Conservation (phyloP, 1,139 yeast genomes). For the Kodamaea derodonti region DNA sequence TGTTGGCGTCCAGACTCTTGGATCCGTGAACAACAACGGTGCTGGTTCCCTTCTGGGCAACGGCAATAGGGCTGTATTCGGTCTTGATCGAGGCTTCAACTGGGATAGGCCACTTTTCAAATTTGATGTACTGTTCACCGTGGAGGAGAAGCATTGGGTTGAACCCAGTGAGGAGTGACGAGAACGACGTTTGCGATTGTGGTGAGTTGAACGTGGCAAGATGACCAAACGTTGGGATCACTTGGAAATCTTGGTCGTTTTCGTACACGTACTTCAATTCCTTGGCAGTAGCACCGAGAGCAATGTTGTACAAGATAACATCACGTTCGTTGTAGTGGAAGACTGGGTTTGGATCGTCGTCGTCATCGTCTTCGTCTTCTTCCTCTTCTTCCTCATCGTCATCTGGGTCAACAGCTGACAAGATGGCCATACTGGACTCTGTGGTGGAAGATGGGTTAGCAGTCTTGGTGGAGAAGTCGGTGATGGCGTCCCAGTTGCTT, state of each 20-base stretch:
- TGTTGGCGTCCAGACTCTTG: conserved; percentile 62
- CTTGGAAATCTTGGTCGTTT: conserved; percentile 73
- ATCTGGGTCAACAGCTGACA: conserved; percentile 59
- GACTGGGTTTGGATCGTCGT: conserved; percentile 46
- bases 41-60: conserved; percentile 85
- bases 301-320: conserved; percentile 80
- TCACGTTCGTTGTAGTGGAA: conserved; percentile 61
- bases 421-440: conserved; percentile 77
- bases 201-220: conserved; percentile 62
- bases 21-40: conserved; percentile 78
- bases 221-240: conserved; percentile 90
- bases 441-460: conserved; percentile 62
- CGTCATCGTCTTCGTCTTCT: conserved; percentile 48
- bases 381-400: conserved; percentile 47
- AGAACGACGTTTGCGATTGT: conserved; percentile 49
- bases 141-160: conserved; percentile 87
- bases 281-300: conserved; percentile 78
- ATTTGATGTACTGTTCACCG: conserved; percentile 90
- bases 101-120: conserved; percentile 79
- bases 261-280: conserved; percentile 84
- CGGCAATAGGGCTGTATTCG: conserved; percentile 62
- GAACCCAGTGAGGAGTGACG: conserved; percentile 68
- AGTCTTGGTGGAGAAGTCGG: conserved; percentile 60
- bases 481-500: conserved; percentile 62
- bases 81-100: conserved; percentile 64